Base-by-base conservation (phyloP, 495 filamentous ascomycete genomes). In the Trypethelium eluteriae region DNA sequence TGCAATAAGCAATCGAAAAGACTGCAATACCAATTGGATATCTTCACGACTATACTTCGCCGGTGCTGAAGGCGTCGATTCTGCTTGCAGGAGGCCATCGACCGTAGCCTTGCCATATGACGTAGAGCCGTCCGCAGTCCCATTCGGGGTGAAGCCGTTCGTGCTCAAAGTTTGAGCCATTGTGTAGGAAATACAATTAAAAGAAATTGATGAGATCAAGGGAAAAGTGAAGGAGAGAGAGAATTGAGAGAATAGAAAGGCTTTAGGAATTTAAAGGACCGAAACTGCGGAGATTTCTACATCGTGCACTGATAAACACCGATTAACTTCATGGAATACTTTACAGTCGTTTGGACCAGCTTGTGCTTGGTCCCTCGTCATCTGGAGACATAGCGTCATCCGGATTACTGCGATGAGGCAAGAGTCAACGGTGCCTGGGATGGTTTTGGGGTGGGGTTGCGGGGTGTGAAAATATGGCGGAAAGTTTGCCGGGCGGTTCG, bases 1-100 rank as follows among this genome's bases (percentile, higher is more conserved):
- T 39, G 83, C 83, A 70, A 86, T 84, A 2, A 86, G 74, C 49
- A 79, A 68, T 38, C 83, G 77, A 69, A 84, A 85, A 14, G 77
- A 80, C 71, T 77, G 79, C 46, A 86, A 72, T 0, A 84, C 81
- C 32, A 75, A 69, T 53, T 82, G 41, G 5, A 63, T 32, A 18
- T 63, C 62, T 16, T 47, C 62, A n/a, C 14, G 62, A 34, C 38
- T 41, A n/a, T 63, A 47, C 41, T 41, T 59, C 0, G 25, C 32
- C 7, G 53, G 32, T 34, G 53, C 53, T 2, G 53, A 59, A 59
- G 53, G 53, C 53, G 4, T 59, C 1, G 53, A 59, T 36, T 59
- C 53, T 59, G 53, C 53, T 36, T 59, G 25, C 0, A 59, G 14
- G 32, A 59, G n/a, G 6, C 11, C 53, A 59, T 59, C 53, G 14